Conservation (phyloP, 371 early-diverging fungal species). For the Mucor plumbeus region DNA sequence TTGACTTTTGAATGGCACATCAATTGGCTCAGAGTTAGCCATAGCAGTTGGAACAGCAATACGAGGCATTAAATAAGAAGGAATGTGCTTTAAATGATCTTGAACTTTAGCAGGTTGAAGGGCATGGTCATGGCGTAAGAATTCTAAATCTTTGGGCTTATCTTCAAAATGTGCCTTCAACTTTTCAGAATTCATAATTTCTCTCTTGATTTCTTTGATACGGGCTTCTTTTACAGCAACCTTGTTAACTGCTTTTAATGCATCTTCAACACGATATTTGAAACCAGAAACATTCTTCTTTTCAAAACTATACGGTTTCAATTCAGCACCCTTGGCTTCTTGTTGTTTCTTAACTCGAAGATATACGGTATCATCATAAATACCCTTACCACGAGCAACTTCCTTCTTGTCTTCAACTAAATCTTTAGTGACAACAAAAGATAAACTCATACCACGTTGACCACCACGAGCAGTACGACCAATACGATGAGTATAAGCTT, state of each 20-base stretch:
- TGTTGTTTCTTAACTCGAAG: constrained; percentile 76
- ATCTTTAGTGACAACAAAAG: constrained; percentile 76
- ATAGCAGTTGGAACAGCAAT: constrained; percentile 52
- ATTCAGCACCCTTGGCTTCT: constrained; percentile 62
- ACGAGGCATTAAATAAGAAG: constrained; percentile 87
- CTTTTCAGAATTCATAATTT: constrained; percentile 93
- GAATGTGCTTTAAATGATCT: constrained; percentile 91
- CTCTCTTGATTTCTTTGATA: constrained; percentile 89
- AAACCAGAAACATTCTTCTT: constrained; percentile 90
- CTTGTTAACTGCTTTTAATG: constrained; percentile 80
- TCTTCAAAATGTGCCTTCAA: constrained; percentile 96
- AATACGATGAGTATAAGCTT: constrained; percentile 94
- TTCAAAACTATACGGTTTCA: constrained; percentile 86
- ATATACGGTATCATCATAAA: constrained; percentile 70
- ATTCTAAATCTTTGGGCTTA: constrained; percentile 91
- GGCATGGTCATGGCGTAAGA: constrained; percentile 90
- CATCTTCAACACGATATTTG: constrained; percentile 90
- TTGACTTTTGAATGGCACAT: constrained; percentile 41
- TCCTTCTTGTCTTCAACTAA: constrained; percentile 35
- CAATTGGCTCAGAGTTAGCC: constrained; percentile 19
- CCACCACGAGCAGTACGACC: constrained; percentile 98
- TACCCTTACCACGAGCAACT: constrained; percentile 44
- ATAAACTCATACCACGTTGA: constrained; percentile 86
- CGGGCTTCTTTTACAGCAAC: constrained; percentile 87
- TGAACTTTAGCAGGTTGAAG: constrained; percentile 82